Evolutionary conservation across 2,329 filamentous ascomycete species (phyloP).

Genomic region (Fusarium euwallaceae): DNA sequence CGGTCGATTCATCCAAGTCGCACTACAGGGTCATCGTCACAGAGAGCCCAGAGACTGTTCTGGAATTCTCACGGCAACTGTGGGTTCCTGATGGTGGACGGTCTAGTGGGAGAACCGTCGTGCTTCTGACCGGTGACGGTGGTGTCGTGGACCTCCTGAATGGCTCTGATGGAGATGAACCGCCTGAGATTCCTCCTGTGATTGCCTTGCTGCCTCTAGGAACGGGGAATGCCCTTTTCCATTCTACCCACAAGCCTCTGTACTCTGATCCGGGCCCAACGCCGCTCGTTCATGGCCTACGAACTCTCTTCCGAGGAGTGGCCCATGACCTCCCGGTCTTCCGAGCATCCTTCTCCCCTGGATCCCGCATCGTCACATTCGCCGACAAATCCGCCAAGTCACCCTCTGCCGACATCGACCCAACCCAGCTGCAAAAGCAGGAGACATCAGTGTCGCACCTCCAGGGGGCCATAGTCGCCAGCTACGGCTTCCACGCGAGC

Average conservation of each 20-base stretch:
- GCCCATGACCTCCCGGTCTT: slow-evolving; percentile 72
- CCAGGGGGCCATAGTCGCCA: slow-evolving; percentile 86
- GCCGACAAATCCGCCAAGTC: slow-evolving; percentile 27
- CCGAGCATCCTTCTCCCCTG: slow-evolving; percentile 70
- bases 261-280: slow-evolving; percentile 58
- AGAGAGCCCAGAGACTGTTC: slow-evolving; percentile 71
- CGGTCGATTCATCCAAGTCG: not conserved
- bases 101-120: slow-evolving; percentile 64
- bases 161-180: slow-evolving; percentile 54
- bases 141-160: slow-evolving; percentile 88
- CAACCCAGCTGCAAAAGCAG: slow-evolving; percentile 43
- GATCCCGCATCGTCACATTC: slow-evolving; percentile 63
- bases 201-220: slow-evolving; percentile 71
- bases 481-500: slow-evolving; percentile 90
- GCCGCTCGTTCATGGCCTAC: slow-evolving; percentile 63
- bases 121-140: slow-evolving; percentile 90
- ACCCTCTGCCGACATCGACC: slow-evolving; percentile 2
- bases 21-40: slow-evolving; percentile 68
- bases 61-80: slow-evolving; percentile 67
- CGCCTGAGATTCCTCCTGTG: slow-evolving; percentile 51
- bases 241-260: slow-evolving; percentile 71
- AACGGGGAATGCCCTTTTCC: slow-evolving; percentile 75
- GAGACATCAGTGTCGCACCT: slow-evolving; percentile 57
- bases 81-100: slow-evolving; percentile 49
- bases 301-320: slow-evolving; percentile 71